phyloP scores from a whole-genome alignment of 1,284 basidiomycete species.

The Coriolopsis trogii region DNA sequence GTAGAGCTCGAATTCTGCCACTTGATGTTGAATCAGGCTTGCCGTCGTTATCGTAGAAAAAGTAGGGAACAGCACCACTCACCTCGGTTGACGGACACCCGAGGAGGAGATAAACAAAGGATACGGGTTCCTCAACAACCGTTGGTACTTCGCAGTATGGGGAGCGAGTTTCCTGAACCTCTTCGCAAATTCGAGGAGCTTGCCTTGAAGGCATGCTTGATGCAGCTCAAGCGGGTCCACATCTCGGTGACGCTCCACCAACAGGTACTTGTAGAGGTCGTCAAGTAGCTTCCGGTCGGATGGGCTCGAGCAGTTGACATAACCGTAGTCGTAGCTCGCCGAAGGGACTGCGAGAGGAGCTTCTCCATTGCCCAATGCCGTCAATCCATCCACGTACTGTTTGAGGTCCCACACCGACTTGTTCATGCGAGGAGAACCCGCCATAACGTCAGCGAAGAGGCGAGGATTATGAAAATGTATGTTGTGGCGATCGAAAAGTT shows the following conservation, averaged over 20 bases:
- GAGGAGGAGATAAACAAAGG: neutral
- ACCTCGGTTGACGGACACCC: no score
- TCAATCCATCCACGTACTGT: conserved; percentile 19
- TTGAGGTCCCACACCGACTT: conserved; percentile 44
- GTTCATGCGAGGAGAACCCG: conserved; percentile 3
- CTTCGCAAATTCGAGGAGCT: conserved; percentile 32
- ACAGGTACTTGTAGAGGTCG: conserved; percentile 35
- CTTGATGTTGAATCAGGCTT: no score
- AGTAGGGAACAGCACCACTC: no score
- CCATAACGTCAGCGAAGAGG: conserved; percentile 32
- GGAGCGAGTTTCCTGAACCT: neutral
- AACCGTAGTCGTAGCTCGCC: conserved; percentile 39
- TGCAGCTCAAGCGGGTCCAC: conserved; percentile 38
- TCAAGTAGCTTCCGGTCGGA: conserved; percentile 32
- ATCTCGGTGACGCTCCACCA: conserved; percentile 17
- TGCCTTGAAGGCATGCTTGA: conserved; percentile 36
- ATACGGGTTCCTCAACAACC: neutral
- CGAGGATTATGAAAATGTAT: neutral
- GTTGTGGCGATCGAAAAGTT: neutral
- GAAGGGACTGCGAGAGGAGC: conserved; percentile 6
- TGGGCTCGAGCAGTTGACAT: conserved; percentile 33
- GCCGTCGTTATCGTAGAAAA: no score
- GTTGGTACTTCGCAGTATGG: neutral
- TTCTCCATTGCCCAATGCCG: conserved; percentile 12
- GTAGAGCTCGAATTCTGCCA: no score